phyloP scores from a whole-genome alignment of 2,329 filamentous ascomycete genomes.

The Diaporthe citriasiana region DNA sequence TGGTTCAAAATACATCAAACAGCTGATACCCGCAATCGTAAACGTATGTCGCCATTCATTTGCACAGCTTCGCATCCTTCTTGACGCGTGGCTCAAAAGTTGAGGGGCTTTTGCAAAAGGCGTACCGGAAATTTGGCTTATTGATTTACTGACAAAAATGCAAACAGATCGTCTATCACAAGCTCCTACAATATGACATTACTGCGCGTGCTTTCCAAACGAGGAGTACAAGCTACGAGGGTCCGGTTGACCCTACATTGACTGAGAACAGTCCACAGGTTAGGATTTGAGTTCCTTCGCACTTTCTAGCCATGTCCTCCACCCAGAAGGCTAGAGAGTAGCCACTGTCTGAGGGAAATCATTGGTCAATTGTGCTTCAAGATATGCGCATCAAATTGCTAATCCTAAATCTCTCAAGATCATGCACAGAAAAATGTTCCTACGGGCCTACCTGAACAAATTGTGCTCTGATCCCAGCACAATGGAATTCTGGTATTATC shows the following conservation, averaged over 20 bases:
- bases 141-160: not conserved
- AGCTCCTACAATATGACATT: constrained; percentile 84
- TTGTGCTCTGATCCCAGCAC: constrained; percentile 81
- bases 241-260: constrained; percentile 73
- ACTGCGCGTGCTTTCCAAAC: constrained; percentile 83
- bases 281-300: not conserved
- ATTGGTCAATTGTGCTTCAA: too few species aligned
- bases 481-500: constrained; percentile 86
- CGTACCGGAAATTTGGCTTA: too few species aligned
- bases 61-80: not conserved
- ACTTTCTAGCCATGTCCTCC: not conserved
- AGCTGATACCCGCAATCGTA: constrained; percentile 85
- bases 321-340: not conserved
- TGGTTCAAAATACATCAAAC: constrained; percentile 82
- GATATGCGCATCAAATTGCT: not conserved
- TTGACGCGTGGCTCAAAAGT: too few species aligned
- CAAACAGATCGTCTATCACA: constrained; percentile 74
- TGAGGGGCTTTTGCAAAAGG: too few species aligned
- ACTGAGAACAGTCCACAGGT: constrained; percentile 77
- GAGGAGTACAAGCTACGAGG: constrained; percentile 74
- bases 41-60: constrained; percentile 66
- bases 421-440: constrained; percentile 81
- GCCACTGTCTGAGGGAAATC: not conserved
- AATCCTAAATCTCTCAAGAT: constrained; percentile 57
- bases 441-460: constrained; percentile 81